Conservation (phyloP, 768 basidiomycete species). For the Leccinum rimulosum region DNA sequence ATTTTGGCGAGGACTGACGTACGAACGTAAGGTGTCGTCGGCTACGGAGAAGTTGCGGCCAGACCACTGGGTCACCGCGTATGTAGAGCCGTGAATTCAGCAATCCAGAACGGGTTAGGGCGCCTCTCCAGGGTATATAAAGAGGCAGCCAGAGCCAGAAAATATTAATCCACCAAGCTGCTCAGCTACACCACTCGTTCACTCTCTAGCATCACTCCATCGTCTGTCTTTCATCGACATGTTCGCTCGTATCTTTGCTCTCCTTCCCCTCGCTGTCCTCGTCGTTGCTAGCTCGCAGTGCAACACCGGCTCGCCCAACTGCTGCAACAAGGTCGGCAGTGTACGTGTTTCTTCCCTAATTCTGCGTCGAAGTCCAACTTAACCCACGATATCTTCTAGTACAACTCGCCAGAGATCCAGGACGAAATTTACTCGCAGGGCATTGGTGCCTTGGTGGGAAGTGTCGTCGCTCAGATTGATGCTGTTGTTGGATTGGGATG, state of each 20-base stretch:
- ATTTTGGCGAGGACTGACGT: no score
- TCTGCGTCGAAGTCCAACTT: no score
- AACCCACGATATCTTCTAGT: not conserved
- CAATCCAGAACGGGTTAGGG: no score
- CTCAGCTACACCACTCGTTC: not conserved
- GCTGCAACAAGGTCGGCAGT: not conserved
- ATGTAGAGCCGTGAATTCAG: no score
- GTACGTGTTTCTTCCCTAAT: not conserved
- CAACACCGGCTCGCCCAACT: not conserved
- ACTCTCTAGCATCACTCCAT: not conserved
- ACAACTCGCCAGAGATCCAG: not conserved
- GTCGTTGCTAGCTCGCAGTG: conserved; percentile 2
- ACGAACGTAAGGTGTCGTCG: no score
- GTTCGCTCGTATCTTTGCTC: conserved; percentile 10
- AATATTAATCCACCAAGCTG: not conserved
- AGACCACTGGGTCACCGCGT: no score
- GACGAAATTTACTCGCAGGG: not conserved
- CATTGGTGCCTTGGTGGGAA: not conserved
- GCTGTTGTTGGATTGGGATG: not conserved
- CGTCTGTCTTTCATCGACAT: not conserved
- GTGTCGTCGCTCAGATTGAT: not conserved
- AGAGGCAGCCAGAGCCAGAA: no score
- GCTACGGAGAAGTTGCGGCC: no score
- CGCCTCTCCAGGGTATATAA: no score
- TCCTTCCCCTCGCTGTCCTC: not conserved